Percentiles rank a stretch among this genome's conserved stretches.
These are phyloP conservation scores for Corylus americana DNA, from an alignment of 306 rosid species.

Conservation along the genomic window DNA sequence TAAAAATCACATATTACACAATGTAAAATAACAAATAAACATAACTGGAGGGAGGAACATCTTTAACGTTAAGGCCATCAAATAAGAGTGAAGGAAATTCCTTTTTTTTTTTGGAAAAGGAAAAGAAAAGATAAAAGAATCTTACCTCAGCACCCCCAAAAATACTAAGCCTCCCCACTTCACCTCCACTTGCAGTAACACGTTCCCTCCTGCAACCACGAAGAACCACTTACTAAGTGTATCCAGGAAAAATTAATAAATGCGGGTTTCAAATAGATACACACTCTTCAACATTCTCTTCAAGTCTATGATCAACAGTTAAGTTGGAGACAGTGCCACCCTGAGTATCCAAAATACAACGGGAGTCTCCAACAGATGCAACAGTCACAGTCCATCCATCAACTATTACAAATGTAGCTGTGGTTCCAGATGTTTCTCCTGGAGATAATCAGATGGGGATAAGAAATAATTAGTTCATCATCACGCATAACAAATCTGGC, in stretches of 20 bases:
- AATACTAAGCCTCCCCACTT: conserved; percentile 95
- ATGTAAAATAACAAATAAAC: conserved; percentile 2
- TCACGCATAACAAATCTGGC: not conserved
- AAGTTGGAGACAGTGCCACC: conserved; percentile 79
- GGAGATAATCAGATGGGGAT: conserved; percentile 22
- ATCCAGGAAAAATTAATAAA: conserved; percentile 17
- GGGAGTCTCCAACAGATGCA: conserved; percentile 97
- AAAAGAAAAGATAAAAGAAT: not conserved
- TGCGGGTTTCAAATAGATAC: conserved; percentile 23
- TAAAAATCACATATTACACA: conserved; percentile 22
- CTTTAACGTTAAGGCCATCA: conserved; percentile 11
- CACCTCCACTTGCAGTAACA: conserved; percentile 95
- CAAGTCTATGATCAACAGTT: conserved; percentile 95
- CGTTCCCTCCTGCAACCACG: conserved; percentile 75
- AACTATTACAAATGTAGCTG: conserved; percentile 88
- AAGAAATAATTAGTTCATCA: conserved; percentile 22
- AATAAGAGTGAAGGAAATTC: not conserved
- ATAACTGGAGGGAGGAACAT: conserved; percentile 17
- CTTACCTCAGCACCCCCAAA: conserved; percentile 91
- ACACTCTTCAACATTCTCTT: conserved; percentile 91
- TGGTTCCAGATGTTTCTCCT: conserved; percentile 99
- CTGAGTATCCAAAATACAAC: conserved; percentile 88
- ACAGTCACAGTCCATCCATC: conserved; percentile 99
- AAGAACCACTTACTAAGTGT: conserved; percentile 12
- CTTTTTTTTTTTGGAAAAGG: not conserved